phyloP scores from a whole-genome alignment of 305 asterid genomes.

The Andrographis paniculata region DNA sequence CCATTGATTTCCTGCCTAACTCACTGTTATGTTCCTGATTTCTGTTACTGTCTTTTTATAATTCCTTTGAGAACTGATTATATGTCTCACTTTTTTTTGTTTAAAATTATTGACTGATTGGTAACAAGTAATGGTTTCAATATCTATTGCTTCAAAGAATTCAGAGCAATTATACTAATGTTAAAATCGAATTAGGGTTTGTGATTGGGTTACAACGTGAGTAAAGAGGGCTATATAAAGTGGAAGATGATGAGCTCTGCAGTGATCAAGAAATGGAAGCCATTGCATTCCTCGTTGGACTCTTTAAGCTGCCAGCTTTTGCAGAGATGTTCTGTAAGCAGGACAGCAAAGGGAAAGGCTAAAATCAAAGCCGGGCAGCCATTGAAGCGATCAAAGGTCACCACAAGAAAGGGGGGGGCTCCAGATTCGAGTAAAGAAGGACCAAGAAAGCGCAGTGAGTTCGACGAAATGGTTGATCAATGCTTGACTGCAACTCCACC shows the following conservation, averaged over 20 bases:
- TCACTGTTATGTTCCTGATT: too few species aligned
- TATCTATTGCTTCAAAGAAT: too few species aligned
- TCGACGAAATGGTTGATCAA: slow-evolving; percentile 55
- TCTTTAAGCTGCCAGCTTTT: slow-evolving; percentile 40
- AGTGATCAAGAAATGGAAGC: slow-evolving; percentile 36
- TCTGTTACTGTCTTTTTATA: too few species aligned
- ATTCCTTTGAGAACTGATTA: too few species aligned
- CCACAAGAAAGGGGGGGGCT: slow-evolving; percentile 46
- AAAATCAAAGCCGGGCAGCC: slow-evolving; percentile 52
- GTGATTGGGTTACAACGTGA: neutral
- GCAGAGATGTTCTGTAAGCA: slow-evolving; percentile 74
- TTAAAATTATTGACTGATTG: too few species aligned
- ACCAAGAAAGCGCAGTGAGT: slow-evolving; percentile 46
- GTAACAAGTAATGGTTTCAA: too few species aligned
- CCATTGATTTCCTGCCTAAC: too few species aligned
- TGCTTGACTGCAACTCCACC: slow-evolving; percentile 66
- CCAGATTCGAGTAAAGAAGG: slow-evolving; percentile 34
- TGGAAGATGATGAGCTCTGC: slow-evolving; percentile 46
- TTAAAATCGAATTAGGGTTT: neutral
- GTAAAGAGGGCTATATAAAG: neutral
- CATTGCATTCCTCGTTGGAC: slow-evolving; percentile 32
- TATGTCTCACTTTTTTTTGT: too few species aligned
- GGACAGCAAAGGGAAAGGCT: slow-evolving; percentile 84
- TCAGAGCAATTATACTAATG: too few species aligned
- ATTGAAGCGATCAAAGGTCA: slow-evolving; percentile 55